Evolutionary conservation across 768 basidiomycete genomes (phyloP).

Genomic region (Leccinum olivaceopallidum): DNA sequence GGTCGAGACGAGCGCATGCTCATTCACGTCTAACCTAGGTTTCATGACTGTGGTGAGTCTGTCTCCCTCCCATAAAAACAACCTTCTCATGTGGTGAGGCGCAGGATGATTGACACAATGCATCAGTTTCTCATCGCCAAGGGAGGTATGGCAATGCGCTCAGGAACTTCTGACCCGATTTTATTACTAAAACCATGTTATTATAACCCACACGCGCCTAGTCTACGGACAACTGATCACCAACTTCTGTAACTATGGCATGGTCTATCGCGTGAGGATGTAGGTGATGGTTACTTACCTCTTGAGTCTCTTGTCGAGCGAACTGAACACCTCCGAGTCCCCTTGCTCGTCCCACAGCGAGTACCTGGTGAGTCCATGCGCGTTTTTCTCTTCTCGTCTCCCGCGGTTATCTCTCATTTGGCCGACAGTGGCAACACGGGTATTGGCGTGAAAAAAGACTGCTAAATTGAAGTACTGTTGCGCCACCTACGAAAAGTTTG

Average conservation of each 20-base stretch:
- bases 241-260: constrained; percentile 15
- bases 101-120: constrained; percentile 16
- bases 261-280: too few relatives aligned
- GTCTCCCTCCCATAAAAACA: neutral
- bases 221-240: constrained; percentile 17
- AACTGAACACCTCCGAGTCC: too few relatives aligned
- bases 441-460: too few relatives aligned
- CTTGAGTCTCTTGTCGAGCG: too few relatives aligned
- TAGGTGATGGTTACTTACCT: too few relatives aligned
- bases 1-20: neutral
- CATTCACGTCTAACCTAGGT: constrained; percentile 10
- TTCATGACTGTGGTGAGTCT: constrained; percentile 16
- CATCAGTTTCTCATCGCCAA: constrained; percentile 20
- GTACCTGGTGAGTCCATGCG: too few relatives aligned
- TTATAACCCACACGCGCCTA: neutral
- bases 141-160: constrained; percentile 1
- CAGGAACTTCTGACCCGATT: neutral
- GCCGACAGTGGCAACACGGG: too few relatives aligned
- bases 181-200: constrained; percentile 4
- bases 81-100: constrained; percentile 1
- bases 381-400: too few relatives aligned
- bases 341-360: too few relatives aligned
- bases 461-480: too few relatives aligned
- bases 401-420: too few relatives aligned
- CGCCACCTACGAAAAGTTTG: too few relatives aligned